Conservation (phyloP, 2,329 filamentous ascomycete genomes). For the Stemphylium beticola region DNA sequence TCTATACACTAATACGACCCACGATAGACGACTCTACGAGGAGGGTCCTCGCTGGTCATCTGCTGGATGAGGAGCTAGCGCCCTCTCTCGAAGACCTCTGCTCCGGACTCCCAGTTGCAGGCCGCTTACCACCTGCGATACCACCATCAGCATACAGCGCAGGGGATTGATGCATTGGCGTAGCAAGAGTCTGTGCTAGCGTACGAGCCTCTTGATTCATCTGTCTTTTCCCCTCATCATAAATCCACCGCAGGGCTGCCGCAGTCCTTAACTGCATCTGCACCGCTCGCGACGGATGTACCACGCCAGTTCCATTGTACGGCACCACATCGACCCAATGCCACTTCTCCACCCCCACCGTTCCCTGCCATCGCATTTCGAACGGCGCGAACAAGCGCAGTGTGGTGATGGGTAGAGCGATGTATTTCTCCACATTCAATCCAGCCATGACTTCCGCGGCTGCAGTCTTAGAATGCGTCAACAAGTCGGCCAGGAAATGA, state of each 20-base stretch:
- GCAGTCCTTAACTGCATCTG: background rate
- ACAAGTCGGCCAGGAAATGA: background rate
- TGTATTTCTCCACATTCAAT: conserved; percentile 1
- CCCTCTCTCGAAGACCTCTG: no score
- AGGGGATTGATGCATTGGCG: no score
- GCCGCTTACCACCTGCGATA: no score
- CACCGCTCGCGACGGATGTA: background rate
- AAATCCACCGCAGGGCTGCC: background rate
- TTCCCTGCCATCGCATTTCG: background rate
- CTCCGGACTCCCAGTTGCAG: no score
- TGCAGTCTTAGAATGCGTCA: conserved; percentile 3
- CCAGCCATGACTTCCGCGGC: conserved; percentile 6
- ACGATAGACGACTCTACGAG: no score
- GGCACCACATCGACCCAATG: background rate
- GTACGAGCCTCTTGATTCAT: background rate
- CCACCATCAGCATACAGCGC: no score
- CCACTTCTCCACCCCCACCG: background rate
- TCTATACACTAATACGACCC: no score
- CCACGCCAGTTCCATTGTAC: background rate
- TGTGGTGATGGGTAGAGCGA: background rate
- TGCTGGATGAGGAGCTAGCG: no score
- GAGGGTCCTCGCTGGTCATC: no score
- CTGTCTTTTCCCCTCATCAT: background rate
- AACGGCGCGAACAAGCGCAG: background rate
- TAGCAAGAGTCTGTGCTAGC: no score